phyloP scores from a whole-genome alignment of 2,329 filamentous ascomycete genomes.

The Venturiaceae sp. region DNA sequence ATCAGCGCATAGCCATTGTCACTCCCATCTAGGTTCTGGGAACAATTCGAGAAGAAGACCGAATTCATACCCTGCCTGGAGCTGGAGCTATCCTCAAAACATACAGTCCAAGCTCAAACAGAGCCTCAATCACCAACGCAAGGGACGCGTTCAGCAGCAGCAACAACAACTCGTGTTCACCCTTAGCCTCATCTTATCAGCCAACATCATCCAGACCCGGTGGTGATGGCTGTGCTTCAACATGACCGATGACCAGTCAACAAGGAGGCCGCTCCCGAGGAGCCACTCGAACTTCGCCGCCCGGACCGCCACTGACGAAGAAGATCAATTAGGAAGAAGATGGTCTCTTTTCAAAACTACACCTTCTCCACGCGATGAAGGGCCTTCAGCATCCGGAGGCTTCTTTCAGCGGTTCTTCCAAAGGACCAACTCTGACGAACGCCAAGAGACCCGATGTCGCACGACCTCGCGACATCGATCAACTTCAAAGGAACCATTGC shows the following conservation, averaged over 20 bases:
- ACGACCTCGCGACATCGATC: neutral
- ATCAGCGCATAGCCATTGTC: no score
- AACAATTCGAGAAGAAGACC: no score
- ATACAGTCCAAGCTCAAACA: no score
- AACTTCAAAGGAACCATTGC: neutral
- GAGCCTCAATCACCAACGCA: no score
- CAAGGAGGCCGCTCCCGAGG: conserved; percentile 8
- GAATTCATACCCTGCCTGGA: no score
- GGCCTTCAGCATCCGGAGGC: conserved; percentile 12
- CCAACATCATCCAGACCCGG: neutral
- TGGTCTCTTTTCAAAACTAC: conserved; percentile 13
- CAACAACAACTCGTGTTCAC: neutral
- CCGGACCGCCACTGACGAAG: conserved; percentile 33
- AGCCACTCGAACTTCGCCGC: conserved; percentile 33
- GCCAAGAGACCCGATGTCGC: neutral
- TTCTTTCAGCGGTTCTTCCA: neutral
- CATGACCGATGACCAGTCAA: neutral
- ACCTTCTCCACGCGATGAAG: neutral
- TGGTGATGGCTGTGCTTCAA: neutral
- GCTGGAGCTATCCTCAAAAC: no score
- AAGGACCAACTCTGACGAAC: neutral
- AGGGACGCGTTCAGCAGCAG: no score
- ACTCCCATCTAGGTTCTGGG: no score
- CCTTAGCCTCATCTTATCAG: neutral
- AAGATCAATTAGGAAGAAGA: conserved; percentile 32